A percentile compares a stretch with the other conserved stretches of the same genome.
phyloP scores from a whole-genome alignment of 1,139 yeast genomes.

The Nadsonia starkeyi-henricii region DNA sequence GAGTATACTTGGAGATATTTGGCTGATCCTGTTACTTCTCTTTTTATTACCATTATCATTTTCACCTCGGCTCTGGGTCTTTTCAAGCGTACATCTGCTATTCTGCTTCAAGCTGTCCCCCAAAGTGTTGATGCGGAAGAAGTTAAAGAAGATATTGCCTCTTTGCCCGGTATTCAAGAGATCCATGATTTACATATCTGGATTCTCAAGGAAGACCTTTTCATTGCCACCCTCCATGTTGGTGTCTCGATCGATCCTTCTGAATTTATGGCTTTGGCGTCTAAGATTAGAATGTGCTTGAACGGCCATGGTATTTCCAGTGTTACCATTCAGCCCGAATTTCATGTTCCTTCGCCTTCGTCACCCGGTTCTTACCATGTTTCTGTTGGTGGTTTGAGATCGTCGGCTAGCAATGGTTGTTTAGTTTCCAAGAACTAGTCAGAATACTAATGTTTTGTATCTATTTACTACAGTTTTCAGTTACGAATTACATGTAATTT shows the following conservation, averaged over 20 bases:
- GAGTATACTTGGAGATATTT: constrained; percentile 77
- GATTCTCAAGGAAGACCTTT: constrained; percentile 81
- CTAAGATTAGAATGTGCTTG: constrained; percentile 62
- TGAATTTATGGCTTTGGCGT: constrained; percentile 57
- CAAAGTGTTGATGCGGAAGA: constrained; percentile 60
- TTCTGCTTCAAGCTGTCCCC: constrained; percentile 87
- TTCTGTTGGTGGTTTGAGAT: constrained; percentile 6
- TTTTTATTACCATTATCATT: constrained; percentile 74
- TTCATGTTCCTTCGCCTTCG: constrained; percentile 15
- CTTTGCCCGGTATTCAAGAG: constrained; percentile 58
- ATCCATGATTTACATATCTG: constrained; percentile 94
- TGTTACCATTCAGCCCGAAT: constrained; percentile 94
- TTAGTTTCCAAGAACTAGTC: constrained; percentile 1
- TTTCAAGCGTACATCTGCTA: constrained; percentile 75
- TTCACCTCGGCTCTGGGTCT: constrained; percentile 86
- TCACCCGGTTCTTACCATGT: constrained; percentile 5
- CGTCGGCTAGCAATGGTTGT: constrained; percentile 6
- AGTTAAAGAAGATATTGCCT: constrained; percentile 53
- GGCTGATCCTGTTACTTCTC: constrained; percentile 74
- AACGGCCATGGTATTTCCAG: constrained; percentile 82
- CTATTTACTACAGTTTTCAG: too few relatives aligned
- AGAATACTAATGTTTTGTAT: too few relatives aligned
- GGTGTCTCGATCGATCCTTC: constrained; percentile 53
- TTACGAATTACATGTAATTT: too few relatives aligned
- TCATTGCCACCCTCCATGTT: constrained; percentile 82